phyloP scores from a whole-genome alignment of 805 yeast species.

The Candida glaebosa region DNA sequence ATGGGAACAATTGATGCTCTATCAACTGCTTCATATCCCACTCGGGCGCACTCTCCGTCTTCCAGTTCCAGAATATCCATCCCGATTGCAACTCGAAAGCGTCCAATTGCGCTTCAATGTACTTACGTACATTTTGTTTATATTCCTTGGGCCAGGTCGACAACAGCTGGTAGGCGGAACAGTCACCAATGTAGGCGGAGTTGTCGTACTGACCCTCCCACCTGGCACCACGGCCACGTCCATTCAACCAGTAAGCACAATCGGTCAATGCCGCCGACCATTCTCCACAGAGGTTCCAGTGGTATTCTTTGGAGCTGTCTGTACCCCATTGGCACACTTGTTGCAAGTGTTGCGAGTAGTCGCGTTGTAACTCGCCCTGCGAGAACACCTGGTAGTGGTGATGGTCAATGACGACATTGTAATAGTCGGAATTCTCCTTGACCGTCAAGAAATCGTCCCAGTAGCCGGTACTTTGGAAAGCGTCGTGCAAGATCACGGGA shows the following conservation, averaged over 20 bases:
- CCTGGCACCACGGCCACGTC: conserved; percentile 80
- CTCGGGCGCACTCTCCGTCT: conserved; percentile 77
- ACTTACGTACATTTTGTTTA: conserved; percentile 58
- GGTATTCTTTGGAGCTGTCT: conserved; percentile 45
- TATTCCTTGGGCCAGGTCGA: conserved; percentile 57
- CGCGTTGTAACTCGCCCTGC: conserved; percentile 52
- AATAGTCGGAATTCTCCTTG: conserved; percentile 26
- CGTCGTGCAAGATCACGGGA: conserved; percentile 77
- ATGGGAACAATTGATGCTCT: conserved; percentile 67
- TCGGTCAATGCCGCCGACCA: conserved; percentile 92
- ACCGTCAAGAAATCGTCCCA: conserved; percentile 57
- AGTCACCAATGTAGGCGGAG: conserved; percentile 53
- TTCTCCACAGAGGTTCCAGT: conserved; percentile 82
- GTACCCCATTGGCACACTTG: conserved; percentile 31
- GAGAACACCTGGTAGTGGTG: conserved; percentile 89
- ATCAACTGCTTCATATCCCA: conserved; percentile 77
- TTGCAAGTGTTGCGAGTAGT: conserved; percentile 59
- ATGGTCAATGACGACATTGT: conserved; percentile 79
- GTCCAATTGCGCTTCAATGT: conserved; percentile 87
- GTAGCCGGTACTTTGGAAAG: conserved; percentile 57
- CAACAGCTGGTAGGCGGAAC: conserved; percentile 37
- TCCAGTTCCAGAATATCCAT: conserved; percentile 94
- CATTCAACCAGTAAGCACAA: conserved; percentile 86
- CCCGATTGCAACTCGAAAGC: conserved; percentile 71
- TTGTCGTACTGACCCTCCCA: conserved; percentile 59